Base-by-base conservation (phyloP, 306 rosid species). In the Castanospermum australe region DNA sequence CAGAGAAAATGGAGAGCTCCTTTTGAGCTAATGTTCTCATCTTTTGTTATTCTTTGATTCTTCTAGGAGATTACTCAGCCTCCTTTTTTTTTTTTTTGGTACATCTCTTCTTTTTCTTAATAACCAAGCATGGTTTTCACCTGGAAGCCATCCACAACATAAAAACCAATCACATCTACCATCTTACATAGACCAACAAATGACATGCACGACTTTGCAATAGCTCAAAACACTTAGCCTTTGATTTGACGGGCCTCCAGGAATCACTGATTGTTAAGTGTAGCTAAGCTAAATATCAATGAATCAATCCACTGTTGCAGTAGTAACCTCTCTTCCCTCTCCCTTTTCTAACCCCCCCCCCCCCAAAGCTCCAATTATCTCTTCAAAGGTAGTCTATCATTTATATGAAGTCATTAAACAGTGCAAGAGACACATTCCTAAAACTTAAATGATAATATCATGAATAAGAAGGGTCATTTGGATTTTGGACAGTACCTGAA, bases 401-500 rank as follows among this genome's bases (percentile, higher is more conserved):
- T 21, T 24, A 39, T 32, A 47, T 32, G 30, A 56, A 14, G 67
- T 39, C 15, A 33, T 35, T 65, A 44, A 13, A 24, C 20, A 32
- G 47, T 36, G 20, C 71, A 20, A 61, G 14, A 55, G 21, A 32
- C 20, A 54, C 14, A 71, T 33, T 60, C 33, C 35, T 36, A 33
- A 24, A 45, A 69, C 20, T 45, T 36, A 18, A 56, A 35, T 30
- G 45, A 61, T 18, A 60, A n/a, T 6, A 55, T 32, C 50, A 30
- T 10, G n/a, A 61, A 35, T 12, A 28, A 71, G 24, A 61, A 21
- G 33, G 54, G 41, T 20, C 20, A 67, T 32, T 39, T 42, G n/a
- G n/a, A n/a, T n/a, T n/a, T n/a, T n/a, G 63, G 15, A 63, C 60
- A 71, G 74, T 86, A 90, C 97, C 97, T 92, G 97, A 48, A 92